Evolutionary conservation across 2,329 filamentous ascomycete genomes (phyloP).

Genomic region (Rhinocladiella similis): DNA sequence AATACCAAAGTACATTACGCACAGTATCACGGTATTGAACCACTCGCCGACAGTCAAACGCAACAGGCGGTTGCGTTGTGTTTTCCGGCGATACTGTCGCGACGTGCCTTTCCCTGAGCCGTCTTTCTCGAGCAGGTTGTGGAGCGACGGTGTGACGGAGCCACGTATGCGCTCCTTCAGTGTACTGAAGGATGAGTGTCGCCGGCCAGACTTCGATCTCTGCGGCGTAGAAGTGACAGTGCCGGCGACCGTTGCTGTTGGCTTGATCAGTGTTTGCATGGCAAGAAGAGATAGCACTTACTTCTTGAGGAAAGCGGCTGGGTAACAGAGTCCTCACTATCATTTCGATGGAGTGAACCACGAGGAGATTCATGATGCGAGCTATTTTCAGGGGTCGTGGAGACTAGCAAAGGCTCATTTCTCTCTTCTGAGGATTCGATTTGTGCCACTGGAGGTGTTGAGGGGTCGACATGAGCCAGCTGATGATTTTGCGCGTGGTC

Average conservation of each 20-base stretch:
- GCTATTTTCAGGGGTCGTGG: not conserved
- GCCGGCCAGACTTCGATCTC: not conserved
- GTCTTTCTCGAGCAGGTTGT: constrained; percentile 15
- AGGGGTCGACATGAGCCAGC: not conserved
- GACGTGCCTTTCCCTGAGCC: constrained; percentile 2
- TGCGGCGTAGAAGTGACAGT: not conserved
- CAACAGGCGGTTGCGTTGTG: constrained; percentile 19
- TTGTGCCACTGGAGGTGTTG: not conserved
- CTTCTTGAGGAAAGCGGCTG: constrained; percentile 7
- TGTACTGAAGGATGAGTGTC: constrained; percentile 11
- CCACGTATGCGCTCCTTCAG: constrained; percentile 11
- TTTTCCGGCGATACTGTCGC: constrained; percentile 16
- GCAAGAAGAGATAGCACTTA: not conserved
- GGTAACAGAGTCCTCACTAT: not conserved
- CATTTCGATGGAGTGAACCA: not conserved
- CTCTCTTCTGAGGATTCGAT: not conserved
- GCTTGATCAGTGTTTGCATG: not conserved
- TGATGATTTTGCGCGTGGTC: not conserved
- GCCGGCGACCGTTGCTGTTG: constrained; percentile 5
- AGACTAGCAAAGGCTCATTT: not conserved
- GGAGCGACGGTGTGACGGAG: constrained; percentile 18
- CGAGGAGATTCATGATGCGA: not conserved
- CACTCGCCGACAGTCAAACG: constrained; percentile 26
- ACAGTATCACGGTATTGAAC: constrained; percentile 19
- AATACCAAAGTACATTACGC: constrained; percentile 18